These are phyloP conservation scores for Podospora australis DNA, from an alignment of 495 filamentous ascomycete genomes.

Conservation along the genomic window DNA sequence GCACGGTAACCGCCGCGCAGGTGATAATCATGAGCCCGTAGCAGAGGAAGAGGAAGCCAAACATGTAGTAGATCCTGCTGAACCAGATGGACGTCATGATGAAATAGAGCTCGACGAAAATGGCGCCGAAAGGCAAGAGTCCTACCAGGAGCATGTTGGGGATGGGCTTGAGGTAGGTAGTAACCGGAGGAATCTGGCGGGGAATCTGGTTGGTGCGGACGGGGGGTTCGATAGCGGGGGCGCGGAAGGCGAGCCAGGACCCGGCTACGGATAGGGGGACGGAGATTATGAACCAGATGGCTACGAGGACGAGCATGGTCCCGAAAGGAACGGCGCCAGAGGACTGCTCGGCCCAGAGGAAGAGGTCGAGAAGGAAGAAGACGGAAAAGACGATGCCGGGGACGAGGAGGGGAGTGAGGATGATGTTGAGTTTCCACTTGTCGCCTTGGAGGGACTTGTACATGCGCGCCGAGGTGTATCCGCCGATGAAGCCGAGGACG, in stretches of 20 bases:
- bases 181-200: slow-evolving; percentile 81
- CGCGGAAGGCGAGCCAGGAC: slow-evolving; percentile 83
- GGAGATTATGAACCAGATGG: slow-evolving; percentile 95
- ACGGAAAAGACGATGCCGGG: slow-evolving; percentile 78
- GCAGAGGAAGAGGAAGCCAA: slow-evolving; percentile 95
- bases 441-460: slow-evolving; percentile 94
- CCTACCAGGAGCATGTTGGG: slow-evolving; percentile 87
- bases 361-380: slow-evolving; percentile 94
- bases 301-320: slow-evolving; percentile 88
- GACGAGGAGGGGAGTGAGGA: slow-evolving; percentile 76
- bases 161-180: slow-evolving; percentile 72
- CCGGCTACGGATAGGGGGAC: slow-evolving; percentile 85
- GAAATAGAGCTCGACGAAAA: slow-evolving; percentile 96
- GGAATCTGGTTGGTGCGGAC: slow-evolving; percentile 97
- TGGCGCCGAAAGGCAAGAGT: slow-evolving; percentile 87
- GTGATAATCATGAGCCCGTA: slow-evolving; percentile 98
- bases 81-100: slow-evolving; percentile 98
- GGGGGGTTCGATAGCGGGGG: slow-evolving; percentile 60
- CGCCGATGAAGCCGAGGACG: slow-evolving; percentile 84
- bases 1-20: slow-evolving; percentile 80
- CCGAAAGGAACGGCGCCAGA: slow-evolving; percentile 93
- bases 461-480: slow-evolving; percentile 78
- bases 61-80: slow-evolving; percentile 99
- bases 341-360: slow-evolving; percentile 85
- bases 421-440: slow-evolving; percentile 88